Base-by-base conservation (phyloP, 176 grass and related monocot species). In the Hordeum marinum region DNA sequence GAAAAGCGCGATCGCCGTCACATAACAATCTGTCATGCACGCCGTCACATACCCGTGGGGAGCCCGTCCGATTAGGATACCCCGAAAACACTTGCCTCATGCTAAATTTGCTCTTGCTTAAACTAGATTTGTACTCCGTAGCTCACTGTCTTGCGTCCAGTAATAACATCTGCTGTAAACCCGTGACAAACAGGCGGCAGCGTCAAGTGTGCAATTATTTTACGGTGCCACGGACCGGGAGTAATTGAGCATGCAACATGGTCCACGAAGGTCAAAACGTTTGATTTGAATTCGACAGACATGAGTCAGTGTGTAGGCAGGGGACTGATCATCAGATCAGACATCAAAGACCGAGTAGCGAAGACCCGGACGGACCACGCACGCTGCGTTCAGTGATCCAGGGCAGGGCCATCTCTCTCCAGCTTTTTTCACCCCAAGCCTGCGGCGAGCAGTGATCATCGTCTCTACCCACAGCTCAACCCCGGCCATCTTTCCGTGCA, bases 241-340 rank as follows among this genome's bases (percentile, higher is more conserved):
- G 41, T 76, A 34, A 75, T 75, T 18, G 39, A 18, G 36, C 84
- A 63, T 21, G 39, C 20, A 25, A 9, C 60, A 24, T 23, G 61
- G 36, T 73, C 40, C 62, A 34, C 20, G 3, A 29, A 37, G 46
- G 82, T 89, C 76, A 85, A 89, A 85, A 39, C 6, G 42, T 89
- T 62, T 81, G 68, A 89, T 89, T 81, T 81, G 77, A 89, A 89
- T 81, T 61, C 4, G 25, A 27, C 63, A n/a, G 24, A 8, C 39
- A n/a, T 0, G 6, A 17, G 41, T 15, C 5, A 15, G 48, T 57
- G 52, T 57, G 52, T 57, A 57, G 52, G 66, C 46, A 34, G n/a
- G 35, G 65, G 23, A 42, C 75, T 64, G 41, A 72, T 35, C 59
- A 72, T 35, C n/a, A n/a, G n/a, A n/a, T n/a, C 60, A 15, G 36